Evolutionary conservation across 148 eudicot species (phyloP).

Genomic region (Polygonum aviculare): DNA sequence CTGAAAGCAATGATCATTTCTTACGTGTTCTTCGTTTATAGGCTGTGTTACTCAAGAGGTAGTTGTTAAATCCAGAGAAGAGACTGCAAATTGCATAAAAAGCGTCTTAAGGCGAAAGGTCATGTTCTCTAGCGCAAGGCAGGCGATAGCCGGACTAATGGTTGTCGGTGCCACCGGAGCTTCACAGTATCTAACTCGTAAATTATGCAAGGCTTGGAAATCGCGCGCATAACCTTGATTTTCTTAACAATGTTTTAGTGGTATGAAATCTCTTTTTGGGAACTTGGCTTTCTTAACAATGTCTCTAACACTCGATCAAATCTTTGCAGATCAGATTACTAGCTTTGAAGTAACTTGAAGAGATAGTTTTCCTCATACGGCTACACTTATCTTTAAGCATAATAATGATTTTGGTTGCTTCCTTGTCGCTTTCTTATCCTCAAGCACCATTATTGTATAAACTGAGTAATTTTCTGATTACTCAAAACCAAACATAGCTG

Average conservation of each 20-base stretch:
- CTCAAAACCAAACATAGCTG: too few relatives aligned
- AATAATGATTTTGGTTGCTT: neutral
- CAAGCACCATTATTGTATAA: too few relatives aligned
- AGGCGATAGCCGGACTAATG: conserved; percentile 74
- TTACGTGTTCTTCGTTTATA: conserved; percentile 12
- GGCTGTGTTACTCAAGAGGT: conserved; percentile 34
- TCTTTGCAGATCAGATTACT: neutral
- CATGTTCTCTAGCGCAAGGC: conserved; percentile 77
- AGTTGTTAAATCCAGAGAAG: conserved; percentile 40
- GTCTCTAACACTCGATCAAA: neutral
- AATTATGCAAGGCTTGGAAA: conserved; percentile 81
- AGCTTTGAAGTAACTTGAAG: neutral
- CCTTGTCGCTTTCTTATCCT: neutral
- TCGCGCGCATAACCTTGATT: conserved; percentile 33
- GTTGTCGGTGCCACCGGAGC: conserved; percentile 66
- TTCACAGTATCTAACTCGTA: conserved; percentile 51
- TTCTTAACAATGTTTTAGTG: neutral
- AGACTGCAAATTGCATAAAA: conserved; percentile 59
- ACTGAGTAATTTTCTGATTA: too few relatives aligned
- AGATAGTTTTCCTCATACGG: neutral
- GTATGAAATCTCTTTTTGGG: neutral
- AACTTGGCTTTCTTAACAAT: neutral
- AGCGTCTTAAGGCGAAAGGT: conserved; percentile 65
- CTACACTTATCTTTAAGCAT: neutral
- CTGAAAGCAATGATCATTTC: neutral